Percentiles rank a stretch among this genome's conserved stretches.
phyloP scores from a whole-genome alignment of 73 alveolate genomes.

The Paramecium octaurelia region DNA sequence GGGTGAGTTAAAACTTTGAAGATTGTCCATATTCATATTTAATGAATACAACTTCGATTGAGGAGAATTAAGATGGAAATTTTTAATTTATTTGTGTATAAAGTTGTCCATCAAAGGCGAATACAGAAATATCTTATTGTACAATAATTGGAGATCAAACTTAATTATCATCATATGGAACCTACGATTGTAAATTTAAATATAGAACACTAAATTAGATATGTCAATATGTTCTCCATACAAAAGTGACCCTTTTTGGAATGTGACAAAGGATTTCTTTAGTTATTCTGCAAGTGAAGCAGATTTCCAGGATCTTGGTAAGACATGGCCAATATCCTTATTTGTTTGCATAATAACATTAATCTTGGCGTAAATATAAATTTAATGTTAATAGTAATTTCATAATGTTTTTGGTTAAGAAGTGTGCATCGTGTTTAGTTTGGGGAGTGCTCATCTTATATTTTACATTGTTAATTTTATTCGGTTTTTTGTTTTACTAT shows the following conservation, averaged over 20 bases:
- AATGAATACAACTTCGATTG: not conserved
- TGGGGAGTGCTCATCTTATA: conserved; percentile 13
- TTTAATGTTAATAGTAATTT: not conserved
- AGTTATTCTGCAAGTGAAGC: conserved; percentile 11
- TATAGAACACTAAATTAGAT: not conserved
- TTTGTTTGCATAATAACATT: not conserved
- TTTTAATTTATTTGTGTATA: not conserved
- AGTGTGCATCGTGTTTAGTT: not conserved
- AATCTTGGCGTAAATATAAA: not conserved
- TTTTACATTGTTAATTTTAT: not conserved
- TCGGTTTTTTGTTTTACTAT: conserved; percentile 12
- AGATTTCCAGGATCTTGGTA: not conserved
- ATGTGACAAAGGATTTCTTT: not conserved
- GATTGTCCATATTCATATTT: conserved; percentile 17
- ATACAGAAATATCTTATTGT: not conserved
- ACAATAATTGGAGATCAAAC: not conserved
- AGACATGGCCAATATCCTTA: conserved; percentile 23
- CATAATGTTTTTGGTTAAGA: not conserved
- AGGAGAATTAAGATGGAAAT: not conserved
- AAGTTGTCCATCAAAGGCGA: not conserved
- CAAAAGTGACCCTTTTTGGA: not conserved
- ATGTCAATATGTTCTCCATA: not conserved
- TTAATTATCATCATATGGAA: not conserved
- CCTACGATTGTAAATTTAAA: not conserved
- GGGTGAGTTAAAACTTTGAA: not conserved